phyloP scores from a whole-genome alignment of 2,329 filamentous ascomycete genomes.

The Blumeria hordei region DNA sequence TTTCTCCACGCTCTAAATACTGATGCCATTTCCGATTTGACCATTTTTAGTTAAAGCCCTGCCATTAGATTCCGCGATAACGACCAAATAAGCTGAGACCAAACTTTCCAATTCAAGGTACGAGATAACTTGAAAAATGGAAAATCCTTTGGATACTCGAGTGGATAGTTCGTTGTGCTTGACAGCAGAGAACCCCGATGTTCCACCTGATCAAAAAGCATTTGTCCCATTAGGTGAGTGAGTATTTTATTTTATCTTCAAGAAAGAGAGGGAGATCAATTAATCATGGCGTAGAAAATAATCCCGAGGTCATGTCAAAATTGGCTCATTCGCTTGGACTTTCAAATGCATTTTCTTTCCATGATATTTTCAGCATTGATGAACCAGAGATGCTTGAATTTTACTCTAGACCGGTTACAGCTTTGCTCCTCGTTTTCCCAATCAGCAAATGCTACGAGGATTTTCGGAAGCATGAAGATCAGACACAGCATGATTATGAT shows the following conservation, averaged over 20 bases:
- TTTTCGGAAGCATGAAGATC: slow-evolving; percentile 53
- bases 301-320: slow-evolving; percentile 70
- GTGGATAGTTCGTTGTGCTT: too few species aligned
- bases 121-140: too few species aligned
- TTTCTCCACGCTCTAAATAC: too few species aligned
- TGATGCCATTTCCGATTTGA: too few species aligned
- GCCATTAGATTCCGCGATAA: too few species aligned
- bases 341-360: slow-evolving; percentile 47
- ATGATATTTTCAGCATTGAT: slow-evolving; percentile 83
- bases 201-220: background rate
- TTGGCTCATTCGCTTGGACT: slow-evolving; percentile 72
- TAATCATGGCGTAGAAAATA: slow-evolving; percentile 29
- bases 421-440: slow-evolving; percentile 83
- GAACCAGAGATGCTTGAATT: slow-evolving; percentile 72
- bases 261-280: slow-evolving; percentile 7
- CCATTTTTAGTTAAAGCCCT: too few species aligned
- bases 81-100: too few species aligned
- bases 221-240: background rate
- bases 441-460: slow-evolving; percentile 60
- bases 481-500: slow-evolving; percentile 33
- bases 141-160: too few species aligned
- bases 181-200: too few species aligned
- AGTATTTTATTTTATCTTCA: background rate
- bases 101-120: too few species aligned
- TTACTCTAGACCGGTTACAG: slow-evolving; percentile 69